Evolutionary conservation across 2,329 filamentous ascomycete species (phyloP), one percentile per base, ranked within the genome.

Genomic region (Hypoxylon sp.): DNA sequence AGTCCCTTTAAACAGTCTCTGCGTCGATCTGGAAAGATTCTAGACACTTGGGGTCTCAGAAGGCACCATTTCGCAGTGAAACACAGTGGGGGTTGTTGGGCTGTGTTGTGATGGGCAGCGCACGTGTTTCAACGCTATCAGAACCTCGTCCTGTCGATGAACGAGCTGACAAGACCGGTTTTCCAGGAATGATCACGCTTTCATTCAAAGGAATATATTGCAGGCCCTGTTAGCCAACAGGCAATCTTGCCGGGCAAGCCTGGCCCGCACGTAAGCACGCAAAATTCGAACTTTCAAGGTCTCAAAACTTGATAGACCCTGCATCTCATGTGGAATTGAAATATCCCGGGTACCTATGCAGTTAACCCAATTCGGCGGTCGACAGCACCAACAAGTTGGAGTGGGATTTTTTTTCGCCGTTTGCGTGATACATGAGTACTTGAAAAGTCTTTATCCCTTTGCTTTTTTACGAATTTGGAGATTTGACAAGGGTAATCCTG

Each of bases 1-100:
- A n/a, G n/a, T n/a, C n/a, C n/a, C n/a, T n/a, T n/a, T n/a, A n/a
- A n/a, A n/a, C n/a, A n/a, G n/a, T n/a, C n/a, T n/a, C n/a, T n/a
- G n/a, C 34, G 60, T 58, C 52, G 57, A 63, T 61, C 60, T 65
- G 41, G 64, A 66, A 64, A 36, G 55, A 56, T 65, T 63, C 63
- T 61, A 59, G 58, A 60, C 59, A 63, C 19, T 38, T 44, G 15
- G 9, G 45, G 57, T 58, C 58, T 62, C 54, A 58, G 51, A 55
- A 31, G 38, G 41, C 41, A 23, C 47, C 35, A 48, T 50, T 45
- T 49, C 36, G 21, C 27, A 48, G 44, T 61, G 55, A 61, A 59
- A 60, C 59, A 41, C 38, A 56, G 53, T 61, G 56, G 60, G 62
- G 54, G 53, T 53, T 43, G 34, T 47, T 47, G 29, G 49, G 53